A percentile compares a stretch with the other conserved stretches of the same genome.
These are phyloP conservation scores for Hygrocybe punicea DNA, from an alignment of 768 basidiomycete species.

Conservation along the genomic window DNA sequence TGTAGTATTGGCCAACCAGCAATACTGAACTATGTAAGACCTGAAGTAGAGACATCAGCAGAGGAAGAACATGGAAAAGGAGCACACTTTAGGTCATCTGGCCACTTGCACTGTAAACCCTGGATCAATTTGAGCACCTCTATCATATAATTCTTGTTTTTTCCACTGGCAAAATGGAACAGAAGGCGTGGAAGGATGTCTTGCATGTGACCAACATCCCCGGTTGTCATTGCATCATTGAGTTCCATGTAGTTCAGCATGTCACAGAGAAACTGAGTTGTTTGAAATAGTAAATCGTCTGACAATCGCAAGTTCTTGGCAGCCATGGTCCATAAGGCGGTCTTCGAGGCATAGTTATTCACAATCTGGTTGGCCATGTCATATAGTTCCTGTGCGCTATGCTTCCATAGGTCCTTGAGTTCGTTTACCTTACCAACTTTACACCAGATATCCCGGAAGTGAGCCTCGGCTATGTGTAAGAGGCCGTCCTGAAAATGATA, in stretches of 20 bases:
- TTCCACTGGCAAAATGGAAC: slow-evolving; percentile 33
- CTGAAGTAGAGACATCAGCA: no score
- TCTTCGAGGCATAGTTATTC: no score
- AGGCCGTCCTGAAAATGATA: slow-evolving; percentile 37
- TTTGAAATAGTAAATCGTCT: slow-evolving; percentile 29
- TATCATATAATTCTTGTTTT: slow-evolving; percentile 31
- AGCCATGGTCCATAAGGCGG: slow-evolving; percentile 21
- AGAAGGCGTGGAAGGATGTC: slow-evolving; percentile 29
- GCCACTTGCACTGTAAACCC: no score
- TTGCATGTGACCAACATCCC: no score
- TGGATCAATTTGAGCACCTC: no score
- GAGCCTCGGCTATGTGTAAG: slow-evolving; percentile 36
- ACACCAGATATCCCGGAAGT: slow-evolving; percentile 34
- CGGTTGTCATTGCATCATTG: no score
- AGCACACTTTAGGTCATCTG: no score
- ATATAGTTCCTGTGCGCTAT: slow-evolving; percentile 24
- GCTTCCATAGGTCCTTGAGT: slow-evolving; percentile 25
- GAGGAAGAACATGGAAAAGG: no score
- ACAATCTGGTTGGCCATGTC: slow-evolving; percentile 21
- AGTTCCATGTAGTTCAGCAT: no score
- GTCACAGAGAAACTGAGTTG: slow-evolving; percentile 37
- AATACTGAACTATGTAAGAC: no score
- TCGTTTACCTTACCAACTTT: slow-evolving; percentile 18
- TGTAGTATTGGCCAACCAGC: no score
- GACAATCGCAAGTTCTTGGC: slow-evolving; percentile 33